These are phyloP conservation scores for Calonectria henricotiae DNA, from an alignment of 2,329 filamentous ascomycete genomes.

Conservation along the genomic window DNA sequence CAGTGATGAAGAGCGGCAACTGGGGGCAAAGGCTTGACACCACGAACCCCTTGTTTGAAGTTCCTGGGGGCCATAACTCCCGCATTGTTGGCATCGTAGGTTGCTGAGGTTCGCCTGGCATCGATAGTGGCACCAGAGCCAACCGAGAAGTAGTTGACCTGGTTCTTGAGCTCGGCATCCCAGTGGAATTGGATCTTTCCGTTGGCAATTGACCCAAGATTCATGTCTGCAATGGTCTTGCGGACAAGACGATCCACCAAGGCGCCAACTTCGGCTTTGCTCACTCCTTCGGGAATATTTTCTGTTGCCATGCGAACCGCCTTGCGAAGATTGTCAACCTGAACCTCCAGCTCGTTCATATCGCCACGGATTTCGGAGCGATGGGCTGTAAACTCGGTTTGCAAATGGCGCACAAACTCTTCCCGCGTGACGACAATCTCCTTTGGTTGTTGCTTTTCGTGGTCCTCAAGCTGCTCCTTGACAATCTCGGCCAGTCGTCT, in stretches of 20 bases:
- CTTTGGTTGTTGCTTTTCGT: constrained; percentile 47
- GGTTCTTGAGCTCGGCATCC: constrained; percentile 64
- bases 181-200: constrained; percentile 65
- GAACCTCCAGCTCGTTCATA: constrained; percentile 58
- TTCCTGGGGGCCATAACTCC: constrained; percentile 39
- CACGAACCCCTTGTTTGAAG: constrained; percentile 44
- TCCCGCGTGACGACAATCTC: constrained; percentile 64
- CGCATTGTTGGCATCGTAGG: constrained; percentile 60
- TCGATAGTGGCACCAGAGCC: constrained; percentile 79
- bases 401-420: constrained; percentile 66
- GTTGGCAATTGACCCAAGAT: constrained; percentile 65
- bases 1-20: constrained; percentile 77
- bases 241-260: constrained; percentile 63
- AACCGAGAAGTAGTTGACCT: constrained; percentile 82
- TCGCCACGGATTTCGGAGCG: constrained; percentile 61
- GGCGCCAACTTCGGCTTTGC: constrained; percentile 60
- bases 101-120: constrained; percentile 72
- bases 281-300: constrained; percentile 55
- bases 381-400: constrained; percentile 59
- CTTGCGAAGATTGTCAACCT: constrained; percentile 56
- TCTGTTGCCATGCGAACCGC: constrained; percentile 52
- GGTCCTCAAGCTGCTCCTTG: constrained; percentile 57
- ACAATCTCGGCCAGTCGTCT: constrained; percentile 58
- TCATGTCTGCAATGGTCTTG: constrained; percentile 63
- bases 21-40: constrained; percentile 56